Base-by-base conservation (phyloP, 2,329 filamentous ascomycete genomes). In the Alternaria triticimaculans region DNA sequence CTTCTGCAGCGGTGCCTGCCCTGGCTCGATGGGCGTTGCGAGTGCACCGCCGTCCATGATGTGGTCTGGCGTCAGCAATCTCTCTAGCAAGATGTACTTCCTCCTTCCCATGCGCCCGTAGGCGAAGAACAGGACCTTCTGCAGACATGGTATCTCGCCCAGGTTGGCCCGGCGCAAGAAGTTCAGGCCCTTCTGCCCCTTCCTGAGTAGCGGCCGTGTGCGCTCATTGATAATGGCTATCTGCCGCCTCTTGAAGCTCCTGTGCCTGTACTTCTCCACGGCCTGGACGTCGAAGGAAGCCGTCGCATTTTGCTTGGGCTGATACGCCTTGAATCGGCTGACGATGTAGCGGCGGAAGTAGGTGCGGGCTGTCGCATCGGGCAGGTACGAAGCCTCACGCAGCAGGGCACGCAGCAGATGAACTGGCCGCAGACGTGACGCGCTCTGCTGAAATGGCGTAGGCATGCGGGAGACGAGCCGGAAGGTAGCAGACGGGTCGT, bases 331-430 rank as follows among this genome's bases (percentile, higher is more conserved):
- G 76, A 86, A 89, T 65, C 84, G 81, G 37, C 72, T 66, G 33
- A 85, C 65, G 48, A 87, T 78, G 74, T 87, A 81, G 55, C 80
- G 71, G 62, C 80, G 81, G 75, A 87, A 81, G 77, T 85, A 87
- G 30, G 68, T 58, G 66, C 85, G 83, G 43, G 87, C 86, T 62
- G 82, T 77, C 2, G 85, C 81, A 71, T 90, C 87, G 26, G 88
- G 87, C 43, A 90, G 84, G 70, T 90, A 90, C 59, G 85, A 84
- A 65, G 83, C 83, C 79, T 89, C 85, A 63, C 88, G 85, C 43
- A 90, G 83, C 10, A 88, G 81, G 23, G 84, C 81, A 53, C 88
- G 86, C 66, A 87, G 81, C 49, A 88, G 77, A 71, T 86, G 84
- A 25, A 81, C 70, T 25, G 80, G 70, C 57, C 69, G 69, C 61